Conservation (phyloP, 2,329 filamentous ascomycete species). For the Diaporthe humulicola region DNA sequence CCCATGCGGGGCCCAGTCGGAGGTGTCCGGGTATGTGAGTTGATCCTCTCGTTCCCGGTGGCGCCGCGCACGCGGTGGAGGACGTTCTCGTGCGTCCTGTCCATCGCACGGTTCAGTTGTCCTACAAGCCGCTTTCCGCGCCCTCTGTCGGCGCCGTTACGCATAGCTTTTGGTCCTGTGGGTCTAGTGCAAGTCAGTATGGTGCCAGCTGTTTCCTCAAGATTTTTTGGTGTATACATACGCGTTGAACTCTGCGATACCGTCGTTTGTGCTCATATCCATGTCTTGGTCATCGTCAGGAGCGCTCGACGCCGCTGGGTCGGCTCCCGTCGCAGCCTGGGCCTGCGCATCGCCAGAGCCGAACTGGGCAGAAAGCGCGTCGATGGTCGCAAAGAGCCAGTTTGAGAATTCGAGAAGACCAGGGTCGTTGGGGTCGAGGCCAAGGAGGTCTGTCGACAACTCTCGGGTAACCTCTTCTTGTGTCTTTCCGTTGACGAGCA, state of each 20-base stretch:
- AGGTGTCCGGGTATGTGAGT: conserved; percentile 78
- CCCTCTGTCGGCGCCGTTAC: conserved; percentile 73
- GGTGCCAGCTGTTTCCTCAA: conserved; percentile 30
- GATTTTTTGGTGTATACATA: conserved; percentile 57
- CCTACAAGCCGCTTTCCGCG: conserved; percentile 88
- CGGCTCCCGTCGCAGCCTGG: conserved; percentile 47
- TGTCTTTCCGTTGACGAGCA: conserved; percentile 96
- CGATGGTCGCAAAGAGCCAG: conserved; percentile 95
- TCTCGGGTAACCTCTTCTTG: conserved; percentile 91
- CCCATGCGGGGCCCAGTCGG: conserved; percentile 78
- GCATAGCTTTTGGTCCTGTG: conserved; percentile 95
- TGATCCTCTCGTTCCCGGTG: conserved; percentile 83
- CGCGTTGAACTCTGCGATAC: conserved; percentile 66
- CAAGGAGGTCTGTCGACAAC: conserved; percentile 88
- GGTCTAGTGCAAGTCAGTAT: conserved; percentile 74
- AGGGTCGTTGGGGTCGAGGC: conserved; percentile 84
- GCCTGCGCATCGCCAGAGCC: conserved; percentile 61
- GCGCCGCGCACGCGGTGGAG: conserved; percentile 84
- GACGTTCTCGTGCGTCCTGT: conserved; percentile 79
- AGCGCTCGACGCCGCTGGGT: conserved; percentile 51
- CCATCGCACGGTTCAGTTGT: conserved; percentile 86
- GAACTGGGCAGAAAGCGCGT: conserved; percentile 73
- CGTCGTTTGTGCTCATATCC: conserved; percentile 74
- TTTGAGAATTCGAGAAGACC: conserved; percentile 85
- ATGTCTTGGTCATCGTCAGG: conserved; percentile 69